These are phyloP conservation scores for Oehlia diaphana DNA, from an alignment of 192 early-diverging fungal genomes.

Conservation along the genomic window DNA sequence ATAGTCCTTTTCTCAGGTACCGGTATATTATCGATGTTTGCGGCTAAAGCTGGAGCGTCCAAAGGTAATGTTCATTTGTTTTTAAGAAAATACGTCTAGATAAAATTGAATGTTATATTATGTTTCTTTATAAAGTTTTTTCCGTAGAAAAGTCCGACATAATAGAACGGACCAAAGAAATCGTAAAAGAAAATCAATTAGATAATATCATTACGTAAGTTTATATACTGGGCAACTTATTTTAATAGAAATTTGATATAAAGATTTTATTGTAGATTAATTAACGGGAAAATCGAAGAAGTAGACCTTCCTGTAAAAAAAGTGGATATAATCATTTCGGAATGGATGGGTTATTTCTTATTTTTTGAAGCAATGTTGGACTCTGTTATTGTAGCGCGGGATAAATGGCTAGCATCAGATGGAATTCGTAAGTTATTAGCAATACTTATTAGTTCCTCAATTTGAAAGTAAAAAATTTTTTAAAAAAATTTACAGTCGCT, in stretches of 20 bases:
- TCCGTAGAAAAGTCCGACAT: slow-evolving; percentile 94
- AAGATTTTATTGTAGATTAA: slow-evolving; percentile 43
- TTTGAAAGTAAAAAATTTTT: background rate
- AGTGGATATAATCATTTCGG: slow-evolving; percentile 99
- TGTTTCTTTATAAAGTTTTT: slow-evolving; percentile 3
- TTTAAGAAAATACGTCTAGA: background rate
- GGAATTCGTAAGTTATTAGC: slow-evolving; percentile 87
- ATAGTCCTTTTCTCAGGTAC: slow-evolving; percentile 46
- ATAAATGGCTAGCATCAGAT: slow-evolving; percentile 75
- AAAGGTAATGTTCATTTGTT: slow-evolving; percentile 8
- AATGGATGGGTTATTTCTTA: slow-evolving; percentile 99
- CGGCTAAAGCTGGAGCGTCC: slow-evolving; percentile 92
- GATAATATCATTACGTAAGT: slow-evolving; percentile 73
- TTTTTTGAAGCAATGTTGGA: slow-evolving; percentile 99
- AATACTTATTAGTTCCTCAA: slow-evolving; percentile 21
- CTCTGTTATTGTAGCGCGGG: slow-evolving; percentile 96
- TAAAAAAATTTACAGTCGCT: slow-evolving; percentile 31
- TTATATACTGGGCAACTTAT: background rate
- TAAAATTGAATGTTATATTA: background rate
- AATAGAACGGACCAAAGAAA: slow-evolving; percentile 91
- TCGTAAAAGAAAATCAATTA: slow-evolving; percentile 93
- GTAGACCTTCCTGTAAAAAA: slow-evolving; percentile 89
- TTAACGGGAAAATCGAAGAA: slow-evolving; percentile 98
- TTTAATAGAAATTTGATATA: background rate
- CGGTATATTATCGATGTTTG: slow-evolving; percentile 98